These are phyloP conservation scores for Coelastrella sp. DNA, from an alignment of 139 green algal genomes.

Conservation along the genomic window DNA sequence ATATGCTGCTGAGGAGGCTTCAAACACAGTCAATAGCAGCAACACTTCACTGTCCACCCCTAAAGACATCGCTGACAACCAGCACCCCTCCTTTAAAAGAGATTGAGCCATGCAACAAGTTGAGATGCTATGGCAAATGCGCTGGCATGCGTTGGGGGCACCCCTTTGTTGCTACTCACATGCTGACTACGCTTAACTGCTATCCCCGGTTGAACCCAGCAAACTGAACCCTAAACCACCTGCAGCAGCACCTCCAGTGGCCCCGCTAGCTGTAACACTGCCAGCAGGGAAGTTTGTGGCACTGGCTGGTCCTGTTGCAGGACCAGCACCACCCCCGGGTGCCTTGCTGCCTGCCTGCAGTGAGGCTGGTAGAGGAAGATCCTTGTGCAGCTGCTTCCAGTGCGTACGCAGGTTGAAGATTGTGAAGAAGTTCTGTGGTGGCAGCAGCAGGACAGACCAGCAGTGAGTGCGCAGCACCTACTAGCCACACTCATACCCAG, in stretches of 20 bases:
- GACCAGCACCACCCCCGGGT: background rate
- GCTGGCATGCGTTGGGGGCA: too few relatives aligned
- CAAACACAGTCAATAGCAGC: too few relatives aligned
- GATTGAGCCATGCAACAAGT: too few relatives aligned
- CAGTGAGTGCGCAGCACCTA: too few relatives aligned
- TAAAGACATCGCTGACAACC: too few relatives aligned
- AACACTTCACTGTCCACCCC: too few relatives aligned
- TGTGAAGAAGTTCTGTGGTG: constrained; percentile 19
- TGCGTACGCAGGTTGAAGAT: constrained; percentile 41
- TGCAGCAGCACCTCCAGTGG: background rate
- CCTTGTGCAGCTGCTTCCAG: constrained; percentile 36
- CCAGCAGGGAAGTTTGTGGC: background rate
- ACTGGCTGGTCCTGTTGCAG: background rate
- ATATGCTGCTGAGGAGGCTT: too few relatives aligned
- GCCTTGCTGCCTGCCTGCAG: background rate
- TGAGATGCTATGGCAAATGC: too few relatives aligned
- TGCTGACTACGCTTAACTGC: background rate
- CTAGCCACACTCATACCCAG: too few relatives aligned
- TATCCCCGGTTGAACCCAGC: background rate
- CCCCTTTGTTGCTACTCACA: background rate
- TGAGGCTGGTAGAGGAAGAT: background rate
- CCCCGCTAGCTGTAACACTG: background rate
- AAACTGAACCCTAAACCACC: constrained; percentile 6
- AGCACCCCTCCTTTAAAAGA: too few relatives aligned
- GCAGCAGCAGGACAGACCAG: background rate